Evolutionary conservation across 805 yeast genomes (phyloP).

Genomic region (Suhomyces kilbournensis): DNA sequence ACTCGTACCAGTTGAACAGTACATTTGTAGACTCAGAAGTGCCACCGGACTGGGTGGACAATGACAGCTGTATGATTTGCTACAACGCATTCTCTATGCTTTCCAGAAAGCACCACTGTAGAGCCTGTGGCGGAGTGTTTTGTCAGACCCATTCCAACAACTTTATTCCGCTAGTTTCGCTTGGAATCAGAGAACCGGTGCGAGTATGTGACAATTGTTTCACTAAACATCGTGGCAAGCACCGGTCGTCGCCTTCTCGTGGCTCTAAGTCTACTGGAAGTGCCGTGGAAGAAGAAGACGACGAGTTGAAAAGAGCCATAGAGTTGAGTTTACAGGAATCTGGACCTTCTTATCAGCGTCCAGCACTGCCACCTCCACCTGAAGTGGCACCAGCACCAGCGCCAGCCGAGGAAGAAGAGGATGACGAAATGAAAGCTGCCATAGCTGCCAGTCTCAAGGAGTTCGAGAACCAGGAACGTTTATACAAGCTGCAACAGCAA

Average conservation of each 20-base stretch:
- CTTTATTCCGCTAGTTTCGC: conserved; percentile 65
- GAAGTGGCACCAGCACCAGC: conserved; percentile 10
- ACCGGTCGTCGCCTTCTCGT: not conserved
- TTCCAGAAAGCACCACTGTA: conserved; percentile 92
- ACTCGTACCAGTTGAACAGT: conserved; percentile 22
- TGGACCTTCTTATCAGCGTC: conserved; percentile 13
- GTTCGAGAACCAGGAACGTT: conserved; percentile 41
- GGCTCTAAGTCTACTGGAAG: conserved; percentile 6
- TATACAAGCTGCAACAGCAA: conserved; percentile 12
- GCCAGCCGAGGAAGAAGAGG: conserved; percentile 62
- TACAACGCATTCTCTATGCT: conserved; percentile 74
- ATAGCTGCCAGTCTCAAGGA: conserved; percentile 88
- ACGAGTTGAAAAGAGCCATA: conserved; percentile 73
- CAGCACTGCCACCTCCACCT: conserved; percentile 14
- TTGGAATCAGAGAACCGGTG: conserved; percentile 86
- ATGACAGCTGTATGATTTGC: conserved; percentile 93
- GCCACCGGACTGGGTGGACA: conserved; percentile 98
- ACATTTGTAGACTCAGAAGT: conserved; percentile 79
- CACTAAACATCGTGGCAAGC: conserved; percentile 47
- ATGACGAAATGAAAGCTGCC: conserved; percentile 86
- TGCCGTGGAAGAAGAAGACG: conserved; percentile 55
- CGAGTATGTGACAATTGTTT: conserved; percentile 92
- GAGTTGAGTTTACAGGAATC: conserved; percentile 70
- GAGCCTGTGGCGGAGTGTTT: conserved; percentile 95
- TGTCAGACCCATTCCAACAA: conserved; percentile 84